A percentile compares a stretch with the other conserved stretches of the same genome.
Evolutionary conservation across 140 eudicot genomes (phyloP).

Genomic region (Cichorium intybus): DNA sequence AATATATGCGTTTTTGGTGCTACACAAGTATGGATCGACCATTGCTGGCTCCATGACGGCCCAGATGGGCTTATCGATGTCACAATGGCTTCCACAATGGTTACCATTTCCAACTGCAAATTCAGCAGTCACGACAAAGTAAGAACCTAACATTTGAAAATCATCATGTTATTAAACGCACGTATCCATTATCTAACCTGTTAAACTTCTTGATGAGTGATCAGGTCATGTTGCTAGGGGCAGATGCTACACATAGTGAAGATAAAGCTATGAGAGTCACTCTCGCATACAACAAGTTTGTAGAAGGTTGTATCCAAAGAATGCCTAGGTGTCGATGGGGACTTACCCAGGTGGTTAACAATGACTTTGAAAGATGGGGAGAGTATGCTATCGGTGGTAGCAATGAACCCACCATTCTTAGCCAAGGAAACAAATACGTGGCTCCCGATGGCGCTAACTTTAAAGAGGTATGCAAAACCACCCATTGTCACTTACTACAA

Average conservation of each 20-base stretch:
- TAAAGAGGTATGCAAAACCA: constrained; percentile 46
- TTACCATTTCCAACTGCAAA: constrained; percentile 70
- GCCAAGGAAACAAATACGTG: constrained; percentile 68
- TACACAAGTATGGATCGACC: constrained; percentile 60
- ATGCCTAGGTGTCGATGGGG: constrained; percentile 92
- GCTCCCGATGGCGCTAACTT: constrained; percentile 48
- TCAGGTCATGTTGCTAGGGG: constrained; percentile 32
- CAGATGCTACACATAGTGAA: constrained; percentile 37
- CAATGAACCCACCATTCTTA: constrained; percentile 69
- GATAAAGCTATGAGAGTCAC: constrained; percentile 75
- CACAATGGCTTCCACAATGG: constrained; percentile 43
- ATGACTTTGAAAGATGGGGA: constrained; percentile 73
- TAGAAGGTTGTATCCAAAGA: constrained; percentile 65
- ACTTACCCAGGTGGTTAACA: constrained; percentile 91
- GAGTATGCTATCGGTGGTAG: constrained; percentile 85
- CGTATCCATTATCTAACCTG: neutral
- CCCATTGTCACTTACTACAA: neutral
- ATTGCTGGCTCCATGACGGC: constrained; percentile 42
- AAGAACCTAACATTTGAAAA: neutral
- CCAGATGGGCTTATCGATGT: constrained; percentile 66
- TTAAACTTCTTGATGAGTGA: neutral
- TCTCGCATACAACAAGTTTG: constrained; percentile 70
- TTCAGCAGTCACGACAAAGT: constrained; percentile 49
- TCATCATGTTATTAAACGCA: neutral
- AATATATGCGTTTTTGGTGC: constrained; percentile 41